Conservation (phyloP, 2,329 filamentous ascomycete species). For the Acephala macrosclerotiorum region DNA sequence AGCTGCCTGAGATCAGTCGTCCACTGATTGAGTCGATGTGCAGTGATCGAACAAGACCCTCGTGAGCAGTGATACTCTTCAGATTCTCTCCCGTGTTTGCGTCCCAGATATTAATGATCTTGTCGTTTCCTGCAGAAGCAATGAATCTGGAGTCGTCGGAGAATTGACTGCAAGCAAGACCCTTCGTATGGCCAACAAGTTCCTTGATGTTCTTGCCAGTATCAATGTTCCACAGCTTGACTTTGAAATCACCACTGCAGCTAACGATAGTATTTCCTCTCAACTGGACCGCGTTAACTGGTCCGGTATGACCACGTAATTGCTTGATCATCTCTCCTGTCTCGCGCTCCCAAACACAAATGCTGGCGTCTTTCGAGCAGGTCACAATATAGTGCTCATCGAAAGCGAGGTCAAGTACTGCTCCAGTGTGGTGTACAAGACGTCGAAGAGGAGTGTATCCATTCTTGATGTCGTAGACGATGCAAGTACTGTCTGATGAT, state of each 20-base stretch:
- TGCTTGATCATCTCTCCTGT: constrained; percentile 80
- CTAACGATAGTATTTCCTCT: constrained; percentile 92
- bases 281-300: constrained; percentile 96
- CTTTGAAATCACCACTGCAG: constrained; percentile 90
- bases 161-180: constrained; percentile 94
- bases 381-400: constrained; percentile 93
- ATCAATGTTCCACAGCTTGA: constrained; percentile 95
- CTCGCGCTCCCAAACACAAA: constrained; percentile 91
- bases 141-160: constrained; percentile 94
- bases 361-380: constrained; percentile 93
- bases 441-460: constrained; percentile 82
- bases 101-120: constrained; percentile 95
- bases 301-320: constrained; percentile 84
- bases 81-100: constrained; percentile 87
- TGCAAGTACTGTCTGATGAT: constrained; percentile 90
- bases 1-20: constrained; percentile 88
- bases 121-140: constrained; percentile 93
- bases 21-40: constrained; percentile 89
- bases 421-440: constrained; percentile 80
- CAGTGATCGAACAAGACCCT: constrained; percentile 84
- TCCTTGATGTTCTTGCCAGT: constrained; percentile 89
- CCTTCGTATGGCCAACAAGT: constrained; percentile 89
- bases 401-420: constrained; percentile 93
- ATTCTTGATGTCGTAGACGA: constrained; percentile 85
- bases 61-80: constrained; percentile 82